Evolutionary conservation across 805 yeast species (phyloP).

Genomic region (Candida anglica): DNA sequence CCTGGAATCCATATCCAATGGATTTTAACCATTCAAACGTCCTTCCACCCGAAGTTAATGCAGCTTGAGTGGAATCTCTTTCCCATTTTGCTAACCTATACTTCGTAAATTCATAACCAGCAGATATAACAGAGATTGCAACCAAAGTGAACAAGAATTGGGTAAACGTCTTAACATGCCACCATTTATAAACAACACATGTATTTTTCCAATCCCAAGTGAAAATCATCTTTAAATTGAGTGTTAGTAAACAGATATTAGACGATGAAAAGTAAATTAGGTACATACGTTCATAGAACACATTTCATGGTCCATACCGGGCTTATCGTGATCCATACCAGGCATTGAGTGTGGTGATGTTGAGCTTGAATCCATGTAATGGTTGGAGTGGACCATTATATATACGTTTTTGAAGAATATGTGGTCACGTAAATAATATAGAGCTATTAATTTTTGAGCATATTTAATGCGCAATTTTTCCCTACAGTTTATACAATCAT

Average conservation of each 20-base stretch:
- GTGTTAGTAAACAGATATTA: conserved; percentile 1
- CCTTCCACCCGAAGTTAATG: not conserved
- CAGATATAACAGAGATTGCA: conserved; percentile 44
- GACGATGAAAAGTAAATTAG: not conserved
- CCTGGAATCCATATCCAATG: conserved; percentile 57
- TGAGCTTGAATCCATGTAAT: no score
- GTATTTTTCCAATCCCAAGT: conserved; percentile 75
- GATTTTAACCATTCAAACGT: conserved; percentile 29
- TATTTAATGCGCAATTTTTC: no score
- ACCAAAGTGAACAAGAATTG: conserved; percentile 53
- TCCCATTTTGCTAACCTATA: conserved; percentile 26
- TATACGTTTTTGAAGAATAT: no score
- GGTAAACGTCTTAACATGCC: conserved; percentile 60
- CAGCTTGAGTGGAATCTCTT: conserved; percentile 2
- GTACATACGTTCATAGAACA: conserved; percentile 52
- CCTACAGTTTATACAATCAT: no score
- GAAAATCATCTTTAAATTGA: conserved; percentile 65
- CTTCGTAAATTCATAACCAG: conserved; percentile 60
- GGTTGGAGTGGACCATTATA: no score
- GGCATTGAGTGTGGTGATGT: conserved; percentile 17
- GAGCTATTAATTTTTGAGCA: no score
- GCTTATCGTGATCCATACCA: conserved; percentile 15
- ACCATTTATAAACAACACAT: conserved; percentile 73
- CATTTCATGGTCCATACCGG: no score
- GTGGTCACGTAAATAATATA: no score